These are phyloP conservation scores for Candolleomyces aberdarensis DNA, from an alignment of 768 basidiomycete genomes.

Conservation along the genomic window DNA sequence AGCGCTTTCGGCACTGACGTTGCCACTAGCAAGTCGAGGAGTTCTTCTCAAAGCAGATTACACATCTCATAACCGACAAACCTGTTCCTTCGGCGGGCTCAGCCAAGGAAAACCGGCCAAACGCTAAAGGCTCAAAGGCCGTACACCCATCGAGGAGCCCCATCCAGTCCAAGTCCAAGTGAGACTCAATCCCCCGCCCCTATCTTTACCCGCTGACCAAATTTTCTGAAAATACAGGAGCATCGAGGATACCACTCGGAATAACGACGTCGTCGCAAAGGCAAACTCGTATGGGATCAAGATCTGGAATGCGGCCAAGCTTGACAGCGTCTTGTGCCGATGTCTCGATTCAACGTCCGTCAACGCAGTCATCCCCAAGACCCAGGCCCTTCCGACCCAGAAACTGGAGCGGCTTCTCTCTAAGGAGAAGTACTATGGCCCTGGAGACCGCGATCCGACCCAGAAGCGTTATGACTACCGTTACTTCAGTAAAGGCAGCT, in stretches of 20 bases:
- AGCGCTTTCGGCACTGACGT: background rate
- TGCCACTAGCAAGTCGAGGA: conserved; percentile 67
- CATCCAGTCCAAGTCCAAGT: conserved; percentile 60
- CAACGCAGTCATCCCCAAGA: conserved; percentile 23
- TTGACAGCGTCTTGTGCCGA: conserved; percentile 69
- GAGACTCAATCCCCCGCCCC: conserved; percentile 15
- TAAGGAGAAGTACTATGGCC: conserved; percentile 83
- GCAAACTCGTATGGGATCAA: conserved; percentile 75
- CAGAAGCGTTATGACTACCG: conserved; percentile 84
- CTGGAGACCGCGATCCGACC: conserved; percentile 87
- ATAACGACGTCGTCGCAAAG: conserved; percentile 56
- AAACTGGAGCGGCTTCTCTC: conserved; percentile 52
- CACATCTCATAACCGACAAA: conserved; percentile 81
- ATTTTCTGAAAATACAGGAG: background rate
- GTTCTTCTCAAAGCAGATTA: conserved; percentile 85
- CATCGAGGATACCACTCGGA: conserved; percentile 5
- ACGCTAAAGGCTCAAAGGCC: conserved; percentile 22
- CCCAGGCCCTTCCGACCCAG: conserved; percentile 25
- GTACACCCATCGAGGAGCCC: conserved; percentile 55
- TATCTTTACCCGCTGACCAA: too few relatives aligned
- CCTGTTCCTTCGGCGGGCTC: conserved; percentile 29
- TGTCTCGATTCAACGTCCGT: conserved; percentile 43
- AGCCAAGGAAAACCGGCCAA: conserved; percentile 64
- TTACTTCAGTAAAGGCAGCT: conserved; percentile 76
- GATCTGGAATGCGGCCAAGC: conserved; percentile 77